These are phyloP conservation scores for Tuber indicum DNA, from an alignment of 495 filamentous ascomycete genomes.

Conservation along the genomic window DNA sequence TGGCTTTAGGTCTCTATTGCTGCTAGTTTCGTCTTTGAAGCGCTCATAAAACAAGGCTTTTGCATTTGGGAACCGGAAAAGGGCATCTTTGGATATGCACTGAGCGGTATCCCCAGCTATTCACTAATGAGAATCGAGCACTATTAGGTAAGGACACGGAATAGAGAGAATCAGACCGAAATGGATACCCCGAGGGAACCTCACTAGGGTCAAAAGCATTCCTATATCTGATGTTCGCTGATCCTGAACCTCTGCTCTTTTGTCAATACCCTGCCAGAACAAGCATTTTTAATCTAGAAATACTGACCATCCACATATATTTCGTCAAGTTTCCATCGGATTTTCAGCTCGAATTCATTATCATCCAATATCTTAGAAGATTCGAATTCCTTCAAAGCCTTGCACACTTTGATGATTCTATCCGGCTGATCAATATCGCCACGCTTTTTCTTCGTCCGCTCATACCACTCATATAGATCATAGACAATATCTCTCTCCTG, in stretches of 20 bases:
- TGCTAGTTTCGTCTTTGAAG: constrained; percentile 31
- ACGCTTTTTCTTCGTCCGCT: constrained; percentile 40
- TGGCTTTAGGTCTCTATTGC: constrained; percentile 36
- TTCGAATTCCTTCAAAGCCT: constrained; percentile 26
- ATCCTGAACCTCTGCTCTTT: constrained; percentile 46
- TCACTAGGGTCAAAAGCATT: constrained; percentile 43
- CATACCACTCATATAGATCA: constrained; percentile 43
- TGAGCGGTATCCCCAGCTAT: constrained; percentile 24
- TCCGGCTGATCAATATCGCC: constrained; percentile 45
- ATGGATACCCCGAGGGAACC: constrained; percentile 45
- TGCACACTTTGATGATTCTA: constrained; percentile 44
- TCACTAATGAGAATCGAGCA: neutral
- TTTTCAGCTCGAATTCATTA: constrained; percentile 42
- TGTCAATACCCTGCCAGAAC: neutral
- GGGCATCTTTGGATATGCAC: constrained; percentile 16
- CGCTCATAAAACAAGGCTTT: constrained; percentile 45
- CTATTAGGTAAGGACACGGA: neutral
- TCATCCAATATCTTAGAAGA: constrained; percentile 27
- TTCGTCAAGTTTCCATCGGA: constrained; percentile 42
- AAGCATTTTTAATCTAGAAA: neutral
- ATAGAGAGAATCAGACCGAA: constrained; percentile 36
- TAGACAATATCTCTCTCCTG: constrained; percentile 42
- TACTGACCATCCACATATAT: constrained; percentile 46
- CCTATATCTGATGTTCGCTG: constrained; percentile 45
- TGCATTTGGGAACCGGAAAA: constrained; percentile 46